phyloP scores from a whole-genome alignment of 2,329 filamentous ascomycete species.

The Epichloe hybrida region DNA sequence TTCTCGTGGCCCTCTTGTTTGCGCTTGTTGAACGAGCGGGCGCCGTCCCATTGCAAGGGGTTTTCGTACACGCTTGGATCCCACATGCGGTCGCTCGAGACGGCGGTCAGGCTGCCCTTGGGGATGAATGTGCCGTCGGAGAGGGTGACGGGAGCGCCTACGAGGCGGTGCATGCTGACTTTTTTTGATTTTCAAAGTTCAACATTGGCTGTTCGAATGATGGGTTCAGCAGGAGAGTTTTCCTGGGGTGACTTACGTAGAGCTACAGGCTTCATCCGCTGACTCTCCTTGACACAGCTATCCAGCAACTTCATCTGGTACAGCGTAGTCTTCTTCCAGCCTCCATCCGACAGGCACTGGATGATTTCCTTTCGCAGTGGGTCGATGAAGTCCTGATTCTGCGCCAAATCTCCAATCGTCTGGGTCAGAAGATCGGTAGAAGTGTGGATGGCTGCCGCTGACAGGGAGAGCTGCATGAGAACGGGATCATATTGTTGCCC shows the following conservation, averaged over 20 bases:
- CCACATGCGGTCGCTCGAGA: conserved; percentile 1
- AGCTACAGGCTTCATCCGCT: conserved; percentile 28
- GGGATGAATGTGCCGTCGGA: conserved; percentile 5
- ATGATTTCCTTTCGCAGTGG: conserved; percentile 28
- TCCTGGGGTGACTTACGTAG: conserved; percentile 8
- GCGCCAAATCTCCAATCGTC: conserved; percentile 21
- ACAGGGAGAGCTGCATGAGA: conserved; percentile 11
- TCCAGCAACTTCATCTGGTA: conserved; percentile 29
- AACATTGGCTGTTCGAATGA: not conserved
- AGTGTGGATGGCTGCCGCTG: conserved; percentile 40
- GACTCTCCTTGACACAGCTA: conserved; percentile 33
- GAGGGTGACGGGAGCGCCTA: conserved; percentile 3
- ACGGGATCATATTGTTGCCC: conserved; percentile 5
- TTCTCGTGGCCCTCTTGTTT: conserved; percentile 19
- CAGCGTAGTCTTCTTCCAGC: conserved; percentile 4
- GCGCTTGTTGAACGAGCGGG: conserved; percentile 29
- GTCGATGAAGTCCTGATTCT: conserved; percentile 22
- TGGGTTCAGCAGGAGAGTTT: too few relatives aligned
- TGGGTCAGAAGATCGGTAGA: conserved; percentile 21
- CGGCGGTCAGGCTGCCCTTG: conserved; percentile 1
- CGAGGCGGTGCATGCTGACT: conserved; percentile 4
- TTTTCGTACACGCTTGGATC: not conserved
- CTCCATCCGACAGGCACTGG: not conserved
- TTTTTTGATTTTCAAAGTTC: not conserved
- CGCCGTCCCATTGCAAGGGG: conserved; percentile 26